Conservation (phyloP, 2,329 filamentous ascomycete species). For the Colletotrichum paranaense region DNA sequence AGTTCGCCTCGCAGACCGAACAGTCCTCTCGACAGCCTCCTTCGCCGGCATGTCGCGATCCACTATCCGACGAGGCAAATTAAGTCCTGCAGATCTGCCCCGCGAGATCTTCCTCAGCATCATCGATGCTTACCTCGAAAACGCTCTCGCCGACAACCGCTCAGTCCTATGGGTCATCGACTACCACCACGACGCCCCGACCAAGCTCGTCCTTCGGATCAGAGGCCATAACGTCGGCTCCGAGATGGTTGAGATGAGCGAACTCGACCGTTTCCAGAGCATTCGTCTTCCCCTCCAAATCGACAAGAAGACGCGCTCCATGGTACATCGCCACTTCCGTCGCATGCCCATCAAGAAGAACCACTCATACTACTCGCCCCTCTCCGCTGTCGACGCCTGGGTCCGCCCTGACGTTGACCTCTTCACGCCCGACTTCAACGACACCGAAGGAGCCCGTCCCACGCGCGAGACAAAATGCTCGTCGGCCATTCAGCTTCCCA, state of each 20-base stretch:
- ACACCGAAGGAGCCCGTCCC: slow-evolving; percentile 22
- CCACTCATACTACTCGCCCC: neutral
- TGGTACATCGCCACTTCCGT: slow-evolving; percentile 13
- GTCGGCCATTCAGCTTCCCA: neutral
- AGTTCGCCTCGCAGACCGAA: neutral
- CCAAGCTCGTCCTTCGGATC: neutral
- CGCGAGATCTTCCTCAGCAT: slow-evolving; percentile 7
- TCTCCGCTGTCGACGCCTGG: neutral
- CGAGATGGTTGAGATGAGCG: neutral
- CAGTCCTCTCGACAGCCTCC: too few species aligned
- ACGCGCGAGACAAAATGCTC: neutral
- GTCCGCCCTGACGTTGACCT: slow-evolving; percentile 31
- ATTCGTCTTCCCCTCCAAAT: neutral
- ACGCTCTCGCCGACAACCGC: neutral
- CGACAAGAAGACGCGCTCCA: neutral
- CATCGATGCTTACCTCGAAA: neutral
- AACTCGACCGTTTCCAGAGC: neutral
- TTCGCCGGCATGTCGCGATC: too few species aligned
- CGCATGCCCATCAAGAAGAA: neutral
- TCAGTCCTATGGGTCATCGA: neutral
- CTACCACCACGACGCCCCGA: neutral
- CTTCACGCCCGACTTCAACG: slow-evolving; percentile 39
- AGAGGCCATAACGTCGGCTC: neutral
- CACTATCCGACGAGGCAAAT: neutral
- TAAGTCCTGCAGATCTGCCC: neutral